Percentiles rank a stretch among this genome's conserved stretches.
Conservation (phyloP, 148 eudicot genomes). For the Spergularia bocconei region DNA sequence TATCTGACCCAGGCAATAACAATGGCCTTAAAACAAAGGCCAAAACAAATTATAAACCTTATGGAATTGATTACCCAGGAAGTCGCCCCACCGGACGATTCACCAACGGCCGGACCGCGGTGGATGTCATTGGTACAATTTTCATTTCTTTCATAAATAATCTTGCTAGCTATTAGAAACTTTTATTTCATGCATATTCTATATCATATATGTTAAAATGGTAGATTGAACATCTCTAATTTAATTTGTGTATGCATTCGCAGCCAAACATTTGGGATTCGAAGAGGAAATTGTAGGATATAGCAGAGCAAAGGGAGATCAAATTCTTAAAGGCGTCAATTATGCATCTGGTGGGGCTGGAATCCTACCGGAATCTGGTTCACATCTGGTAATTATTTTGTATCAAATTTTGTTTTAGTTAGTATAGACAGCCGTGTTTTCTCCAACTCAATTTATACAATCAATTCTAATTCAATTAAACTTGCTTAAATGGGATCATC, state of each 20-base stretch:
- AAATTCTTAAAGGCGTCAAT: constrained; percentile 51
- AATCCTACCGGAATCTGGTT: constrained; percentile 66
- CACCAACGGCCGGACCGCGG: constrained; percentile 14
- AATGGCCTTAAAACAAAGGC: constrained; percentile 11
- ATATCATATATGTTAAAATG: too few relatives aligned
- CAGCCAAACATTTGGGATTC: constrained; percentile 74
- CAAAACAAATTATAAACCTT: constrained; percentile 20
- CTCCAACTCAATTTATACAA: too few relatives aligned
- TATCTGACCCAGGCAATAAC: constrained; percentile 9
- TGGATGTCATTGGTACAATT: constrained; percentile 3
- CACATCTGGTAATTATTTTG: constrained; percentile 42
- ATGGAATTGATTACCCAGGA: constrained; percentile 16
- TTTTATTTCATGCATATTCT: too few relatives aligned
- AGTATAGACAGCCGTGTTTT: too few relatives aligned
- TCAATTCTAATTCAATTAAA: too few relatives aligned
- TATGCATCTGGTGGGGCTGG: constrained; percentile 92
- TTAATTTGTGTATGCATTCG: background rate
- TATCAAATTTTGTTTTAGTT: background rate
- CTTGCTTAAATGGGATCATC: too few relatives aligned
- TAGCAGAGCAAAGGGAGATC: constrained; percentile 38
- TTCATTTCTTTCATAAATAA: too few relatives aligned
- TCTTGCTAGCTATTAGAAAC: too few relatives aligned
- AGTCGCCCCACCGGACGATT: constrained; percentile 17
- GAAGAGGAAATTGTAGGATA: constrained; percentile 52
- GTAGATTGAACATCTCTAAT: too few relatives aligned